phyloP scores from a whole-genome alignment of 345 rosid genomes.

The Salix suchowensis region DNA sequence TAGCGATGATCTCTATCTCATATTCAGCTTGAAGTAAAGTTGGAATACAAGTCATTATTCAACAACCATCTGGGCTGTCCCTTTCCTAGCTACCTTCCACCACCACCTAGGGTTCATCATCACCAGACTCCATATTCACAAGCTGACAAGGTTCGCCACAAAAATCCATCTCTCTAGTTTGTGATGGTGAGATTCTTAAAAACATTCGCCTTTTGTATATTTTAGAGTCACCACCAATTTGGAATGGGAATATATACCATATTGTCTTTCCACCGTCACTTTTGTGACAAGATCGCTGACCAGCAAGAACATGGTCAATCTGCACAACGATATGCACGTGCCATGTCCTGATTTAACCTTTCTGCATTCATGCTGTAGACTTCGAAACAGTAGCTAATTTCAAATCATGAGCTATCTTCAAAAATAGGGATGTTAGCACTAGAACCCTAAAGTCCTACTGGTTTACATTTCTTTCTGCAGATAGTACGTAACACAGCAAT shows the following conservation, averaged over 20 bases:
- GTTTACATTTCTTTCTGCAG: too few species aligned
- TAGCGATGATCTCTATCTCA: constrained; percentile 43
- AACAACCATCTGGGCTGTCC: constrained; percentile 31
- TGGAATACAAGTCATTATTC: constrained; percentile 70
- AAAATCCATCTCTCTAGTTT: constrained; percentile 49
- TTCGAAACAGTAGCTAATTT: constrained; percentile 23
- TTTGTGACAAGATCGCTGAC: constrained; percentile 25
- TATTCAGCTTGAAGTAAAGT: constrained; percentile 41
- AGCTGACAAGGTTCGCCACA: constrained; percentile 82
- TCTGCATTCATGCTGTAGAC: constrained; percentile 18
- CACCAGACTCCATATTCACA: constrained; percentile 37
- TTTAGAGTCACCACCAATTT: constrained; percentile 47
- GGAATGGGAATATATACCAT: constrained; percentile 50
- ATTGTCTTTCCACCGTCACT: constrained; percentile 26
- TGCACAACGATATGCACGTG: constrained; percentile 36
- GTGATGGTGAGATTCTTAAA: constrained; percentile 60
- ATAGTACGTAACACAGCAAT: too few species aligned
- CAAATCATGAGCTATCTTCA: not conserved
- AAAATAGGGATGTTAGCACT: too few species aligned
- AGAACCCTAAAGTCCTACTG: too few species aligned
- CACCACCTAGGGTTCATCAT: constrained; percentile 8
- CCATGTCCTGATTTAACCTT: constrained; percentile 22
- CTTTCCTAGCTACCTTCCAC: constrained; percentile 10
- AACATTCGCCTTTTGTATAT: constrained; percentile 17
- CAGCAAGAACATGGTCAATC: constrained; percentile 31